Conservation (phyloP, 768 basidiomycete species). For the Gyrodon lividus region DNA sequence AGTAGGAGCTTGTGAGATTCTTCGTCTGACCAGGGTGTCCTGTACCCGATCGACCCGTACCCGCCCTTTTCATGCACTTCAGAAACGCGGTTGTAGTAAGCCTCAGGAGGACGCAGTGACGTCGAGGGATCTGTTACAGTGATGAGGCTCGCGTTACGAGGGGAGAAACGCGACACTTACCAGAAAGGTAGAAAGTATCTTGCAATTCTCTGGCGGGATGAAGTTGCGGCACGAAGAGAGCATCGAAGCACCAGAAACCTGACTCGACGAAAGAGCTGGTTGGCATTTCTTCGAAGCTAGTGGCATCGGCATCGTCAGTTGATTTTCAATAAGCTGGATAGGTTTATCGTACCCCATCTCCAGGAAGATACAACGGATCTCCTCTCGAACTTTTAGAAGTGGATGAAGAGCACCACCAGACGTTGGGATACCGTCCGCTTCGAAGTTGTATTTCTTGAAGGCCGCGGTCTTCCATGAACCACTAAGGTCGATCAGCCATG, state of each 20-base stretch:
- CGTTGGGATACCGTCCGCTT: constrained; percentile 89
- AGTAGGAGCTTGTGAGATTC: constrained; percentile 92
- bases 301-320: constrained; percentile 5
- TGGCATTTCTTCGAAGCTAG: constrained; percentile 97
- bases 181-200: constrained; percentile 98
- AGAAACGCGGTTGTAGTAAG: constrained; percentile 85
- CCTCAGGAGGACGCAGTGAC: constrained; percentile 71
- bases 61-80: constrained; percentile 84
- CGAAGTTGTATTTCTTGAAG: constrained; percentile 99
- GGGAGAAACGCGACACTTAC: constrained; percentile 36
- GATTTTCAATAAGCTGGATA: background rate
- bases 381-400: constrained; percentile 94
- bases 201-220: constrained; percentile 97
- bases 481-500: constrained; percentile 39
- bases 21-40: constrained; percentile 91
- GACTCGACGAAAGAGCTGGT: constrained; percentile 95
- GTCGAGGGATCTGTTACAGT: constrained; percentile 67
- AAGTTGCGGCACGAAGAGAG: constrained; percentile 97
- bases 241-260: constrained; percentile 99
- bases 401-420: constrained; percentile 94
- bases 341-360: constrained; percentile 86
- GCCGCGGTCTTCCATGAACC: constrained; percentile 91
- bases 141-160: background rate
- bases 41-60: constrained; percentile 93
- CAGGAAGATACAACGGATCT: constrained; percentile 95